A percentile compares a stretch with the other conserved stretches of the same genome.
phyloP scores from a whole-genome alignment of 2,329 filamentous ascomycete genomes.

The Fusarium sp. region DNA sequence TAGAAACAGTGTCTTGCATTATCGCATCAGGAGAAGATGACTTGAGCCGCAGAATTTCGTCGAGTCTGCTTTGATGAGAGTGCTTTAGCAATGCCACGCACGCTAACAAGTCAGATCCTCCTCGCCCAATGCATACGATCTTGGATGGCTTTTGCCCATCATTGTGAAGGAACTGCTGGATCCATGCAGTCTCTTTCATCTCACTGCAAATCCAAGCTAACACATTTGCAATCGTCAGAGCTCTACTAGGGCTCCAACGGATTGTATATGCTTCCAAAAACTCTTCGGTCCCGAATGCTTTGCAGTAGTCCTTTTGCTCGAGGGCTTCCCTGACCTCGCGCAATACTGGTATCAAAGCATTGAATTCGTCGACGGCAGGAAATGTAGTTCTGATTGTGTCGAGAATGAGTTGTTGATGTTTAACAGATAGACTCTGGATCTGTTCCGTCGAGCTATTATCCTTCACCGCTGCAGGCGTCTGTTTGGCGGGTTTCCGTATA shows the following conservation, averaged over 20 bases:
- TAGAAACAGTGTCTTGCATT: neutral
- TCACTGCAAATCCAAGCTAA: slow-evolving; percentile 16
- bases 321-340: slow-evolving; percentile 10
- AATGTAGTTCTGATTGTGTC: slow-evolving; percentile 12
- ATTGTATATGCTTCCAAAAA: slow-evolving; percentile 12
- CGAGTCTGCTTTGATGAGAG: neutral
- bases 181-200: neutral
- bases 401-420: slow-evolving; percentile 12
- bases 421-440: neutral
- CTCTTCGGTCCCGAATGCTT: neutral
- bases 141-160: neutral
- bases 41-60: rapidly evolving
- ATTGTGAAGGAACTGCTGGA: neutral
- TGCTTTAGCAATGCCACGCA: neutral
- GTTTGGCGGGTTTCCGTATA: slow-evolving; percentile 6
- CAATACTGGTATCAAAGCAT: neutral
- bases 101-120: slow-evolving; percentile 2
- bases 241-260: slow-evolving; percentile 3
- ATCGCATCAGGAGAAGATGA: neutral
- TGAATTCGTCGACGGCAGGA: slow-evolving; percentile 4
- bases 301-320: slow-evolving; percentile 7
- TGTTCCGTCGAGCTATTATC: neutral
- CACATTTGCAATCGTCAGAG: neutral
- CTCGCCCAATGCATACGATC: neutral
- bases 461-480: neutral